Evolutionary conservation across 352 stramenopile genomes (phyloP).

Genomic region (Stramenopiles sp.): DNA sequence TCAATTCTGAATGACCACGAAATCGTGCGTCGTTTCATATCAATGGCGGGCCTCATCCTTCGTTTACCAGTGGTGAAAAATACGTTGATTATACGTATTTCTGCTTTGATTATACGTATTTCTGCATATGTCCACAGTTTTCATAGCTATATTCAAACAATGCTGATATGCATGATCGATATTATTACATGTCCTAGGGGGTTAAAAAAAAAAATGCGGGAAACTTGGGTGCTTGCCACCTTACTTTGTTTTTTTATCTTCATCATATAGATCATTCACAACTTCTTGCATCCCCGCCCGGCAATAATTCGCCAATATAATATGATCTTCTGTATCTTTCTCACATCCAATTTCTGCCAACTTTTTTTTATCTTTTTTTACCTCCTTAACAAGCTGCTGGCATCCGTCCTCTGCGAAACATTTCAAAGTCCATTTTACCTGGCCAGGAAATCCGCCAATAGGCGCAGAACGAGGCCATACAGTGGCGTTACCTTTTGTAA

Average conservation of each 20-base stretch:
- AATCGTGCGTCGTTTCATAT: too few relatives aligned
- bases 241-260: not conserved
- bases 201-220: too few relatives aligned
- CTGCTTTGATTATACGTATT: not conserved
- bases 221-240: too few relatives aligned
- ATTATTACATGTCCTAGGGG: too few relatives aligned
- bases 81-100: too few relatives aligned
- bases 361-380: not conserved
- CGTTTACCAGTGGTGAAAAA: too few relatives aligned
- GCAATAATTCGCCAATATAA: not conserved
- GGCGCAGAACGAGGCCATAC: not conserved
- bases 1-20: too few relatives aligned
- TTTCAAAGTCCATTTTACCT: not conserved
- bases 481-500: not conserved
- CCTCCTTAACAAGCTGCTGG: not conserved
- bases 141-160: too few relatives aligned
- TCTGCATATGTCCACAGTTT: too few relatives aligned
- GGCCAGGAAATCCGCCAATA: not conserved
- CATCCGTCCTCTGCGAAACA: not conserved
- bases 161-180: too few relatives aligned
- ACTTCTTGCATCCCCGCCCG: not conserved
- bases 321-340: not conserved
- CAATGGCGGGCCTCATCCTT: too few relatives aligned
- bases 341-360: not conserved
- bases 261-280: not conserved